Conservation (phyloP, 2,329 filamentous ascomycete genomes). For the Neocatenulostroma microsporum region DNA sequence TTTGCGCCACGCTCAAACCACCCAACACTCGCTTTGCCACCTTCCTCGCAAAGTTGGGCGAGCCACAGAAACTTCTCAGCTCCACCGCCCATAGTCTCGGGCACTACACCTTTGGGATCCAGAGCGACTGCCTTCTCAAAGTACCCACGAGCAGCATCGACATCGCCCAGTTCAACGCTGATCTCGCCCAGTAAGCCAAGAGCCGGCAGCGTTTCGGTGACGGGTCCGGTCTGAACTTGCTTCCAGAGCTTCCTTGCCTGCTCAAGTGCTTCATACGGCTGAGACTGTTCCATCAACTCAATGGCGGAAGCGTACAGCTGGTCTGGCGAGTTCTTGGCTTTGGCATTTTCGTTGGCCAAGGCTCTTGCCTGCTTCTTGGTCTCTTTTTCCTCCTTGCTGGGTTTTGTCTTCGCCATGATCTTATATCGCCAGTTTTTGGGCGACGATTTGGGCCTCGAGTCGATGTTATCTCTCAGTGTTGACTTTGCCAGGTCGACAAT, state of each 20-base stretch:
- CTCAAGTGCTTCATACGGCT: constrained; percentile 50
- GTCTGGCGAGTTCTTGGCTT: constrained; percentile 44
- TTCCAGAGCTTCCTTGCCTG: constrained; percentile 48
- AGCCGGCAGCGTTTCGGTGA: constrained; percentile 49
- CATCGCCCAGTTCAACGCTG: constrained; percentile 71
- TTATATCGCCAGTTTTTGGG: too few relatives aligned
- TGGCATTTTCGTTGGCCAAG: constrained; percentile 28
- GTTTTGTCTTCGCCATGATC: constrained; percentile 25
- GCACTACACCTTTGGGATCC: constrained; percentile 65
- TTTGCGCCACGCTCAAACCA: constrained; percentile 62
- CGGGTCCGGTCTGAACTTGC: constrained; percentile 33
- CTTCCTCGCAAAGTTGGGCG: constrained; percentile 71
- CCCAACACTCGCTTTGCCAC: constrained; percentile 51
- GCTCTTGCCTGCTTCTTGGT: constrained; percentile 42
- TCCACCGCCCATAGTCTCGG: constrained; percentile 68
- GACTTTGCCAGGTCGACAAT: too few relatives aligned
- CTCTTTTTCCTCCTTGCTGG: constrained; percentile 44
- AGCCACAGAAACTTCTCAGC: constrained; percentile 93
- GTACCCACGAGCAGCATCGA: constrained; percentile 62
- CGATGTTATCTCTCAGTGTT: too few relatives aligned
- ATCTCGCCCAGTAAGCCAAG: constrained; percentile 75
- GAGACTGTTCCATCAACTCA: constrained; percentile 50
- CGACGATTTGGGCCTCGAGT: too few relatives aligned
- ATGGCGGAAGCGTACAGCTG: constrained; percentile 51
- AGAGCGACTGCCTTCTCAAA: constrained; percentile 67